Evolutionary conservation across 495 filamentous ascomycete genomes (phyloP), one percentile per base, ranked within the genome.

Genomic region (Niebla homalea): DNA sequence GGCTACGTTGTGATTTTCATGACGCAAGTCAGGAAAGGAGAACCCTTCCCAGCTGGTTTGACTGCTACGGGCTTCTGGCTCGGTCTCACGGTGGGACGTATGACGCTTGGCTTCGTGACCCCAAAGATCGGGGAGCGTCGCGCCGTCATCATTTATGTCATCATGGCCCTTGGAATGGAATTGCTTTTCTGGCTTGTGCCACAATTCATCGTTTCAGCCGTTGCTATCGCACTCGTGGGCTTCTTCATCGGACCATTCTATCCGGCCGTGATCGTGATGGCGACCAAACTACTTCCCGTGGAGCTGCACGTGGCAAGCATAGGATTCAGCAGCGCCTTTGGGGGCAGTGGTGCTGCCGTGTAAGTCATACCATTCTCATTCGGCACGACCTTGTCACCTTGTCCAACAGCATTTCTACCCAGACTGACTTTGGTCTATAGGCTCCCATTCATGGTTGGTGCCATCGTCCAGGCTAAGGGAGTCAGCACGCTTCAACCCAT

Each of bases 381-480:
- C 16, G 2, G 46, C 36, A 12, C 43, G 16, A 49, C 38, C 21
- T 45, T 8, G n/a, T 22, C 0, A 26, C 18, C 5, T 16, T 45
- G 19, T 22, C 43, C n/a, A 10, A 1, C 25, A 16, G 4, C n/a
- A 26, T 26, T 3, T 3, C 11, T 16, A 41, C 39, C 8, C 8
- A 36, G 43, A 20, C 50, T 53, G 36, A 53, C 36, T n/a, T 36
- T 14, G 43, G 29, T 8, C 29, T 36, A 19, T 37, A 62, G 90
- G 15, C 77, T 94, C 43, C 88, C 88, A 0, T 94, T 94, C 61
- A 83, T 77, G 0, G 83, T 94, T 1, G 87, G 87, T 1, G 85
- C 85, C 0, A 83, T 93, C 63, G 88, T 87, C 6, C 81, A 92
- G 63, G 76, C 74, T 15, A 83, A 77, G 62, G 87, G 88, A 15